Evolutionary conservation across 225 moss, liverwort and hornwort genomes (phyloP).

Genomic region (Straminergon stramineum): DNA sequence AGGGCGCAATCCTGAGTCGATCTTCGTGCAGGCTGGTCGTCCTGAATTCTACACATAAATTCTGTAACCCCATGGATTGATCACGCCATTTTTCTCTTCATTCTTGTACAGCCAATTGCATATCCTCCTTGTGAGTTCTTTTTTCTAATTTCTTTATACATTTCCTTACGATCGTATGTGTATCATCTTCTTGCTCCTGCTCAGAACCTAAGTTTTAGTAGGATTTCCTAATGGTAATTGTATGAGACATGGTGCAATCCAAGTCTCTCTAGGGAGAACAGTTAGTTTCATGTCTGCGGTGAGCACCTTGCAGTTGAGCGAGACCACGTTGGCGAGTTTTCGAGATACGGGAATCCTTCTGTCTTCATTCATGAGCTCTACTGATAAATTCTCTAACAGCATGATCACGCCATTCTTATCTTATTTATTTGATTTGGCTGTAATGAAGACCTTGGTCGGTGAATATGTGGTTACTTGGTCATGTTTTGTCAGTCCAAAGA

Average conservation of each 20-base stretch:
- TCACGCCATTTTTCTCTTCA: neutral
- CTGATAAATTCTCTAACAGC: neutral
- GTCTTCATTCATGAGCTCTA: neutral
- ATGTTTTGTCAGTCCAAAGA: neutral
- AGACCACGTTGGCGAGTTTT: neutral
- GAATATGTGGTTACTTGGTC: neutral
- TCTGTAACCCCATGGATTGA: neutral
- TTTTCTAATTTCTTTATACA: neutral
- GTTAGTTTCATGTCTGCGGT: neutral
- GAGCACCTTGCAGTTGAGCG: neutral
- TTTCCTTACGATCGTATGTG: neutral
- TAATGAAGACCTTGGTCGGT: neutral
- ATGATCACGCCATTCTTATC: neutral
- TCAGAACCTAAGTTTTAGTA: neutral
- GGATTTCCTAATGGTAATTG: no score
- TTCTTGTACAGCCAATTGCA: neutral
- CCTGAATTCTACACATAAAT: neutral
- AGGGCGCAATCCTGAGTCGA: neutral
- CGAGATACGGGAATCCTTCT: neutral
- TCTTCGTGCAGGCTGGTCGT: neutral
- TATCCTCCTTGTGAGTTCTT: no score
- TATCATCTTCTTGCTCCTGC: neutral
- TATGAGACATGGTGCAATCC: neutral
- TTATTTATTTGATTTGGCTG: neutral
- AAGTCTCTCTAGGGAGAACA: neutral